Evolutionary conservation across 2,329 filamentous ascomycete species (phyloP).

Genomic region (Pseudocercospora macadamiae): DNA sequence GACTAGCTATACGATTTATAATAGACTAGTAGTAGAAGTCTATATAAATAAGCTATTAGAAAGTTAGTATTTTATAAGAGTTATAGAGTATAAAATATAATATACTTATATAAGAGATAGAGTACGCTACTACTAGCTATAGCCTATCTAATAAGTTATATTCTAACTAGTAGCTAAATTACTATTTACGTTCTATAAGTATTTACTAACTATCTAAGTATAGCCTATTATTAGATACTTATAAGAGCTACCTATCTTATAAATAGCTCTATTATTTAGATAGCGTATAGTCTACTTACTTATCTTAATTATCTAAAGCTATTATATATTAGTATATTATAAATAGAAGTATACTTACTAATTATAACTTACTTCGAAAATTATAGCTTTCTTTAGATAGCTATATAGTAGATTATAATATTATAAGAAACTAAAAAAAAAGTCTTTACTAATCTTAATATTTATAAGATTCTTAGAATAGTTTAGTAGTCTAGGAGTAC

Average conservation of each 20-base stretch:
- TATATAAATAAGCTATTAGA: not conserved
- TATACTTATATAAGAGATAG: not conserved
- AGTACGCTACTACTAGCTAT: not conserved
- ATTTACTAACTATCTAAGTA: not conserved
- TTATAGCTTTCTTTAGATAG: not conserved
- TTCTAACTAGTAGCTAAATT: not conserved
- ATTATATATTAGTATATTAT: too few species aligned
- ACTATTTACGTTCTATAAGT: not conserved
- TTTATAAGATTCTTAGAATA: not conserved
- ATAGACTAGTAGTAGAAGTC: not conserved
- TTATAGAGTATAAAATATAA: not conserved
- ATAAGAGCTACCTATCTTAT: not conserved
- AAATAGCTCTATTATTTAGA: not conserved
- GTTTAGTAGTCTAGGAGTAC: not conserved
- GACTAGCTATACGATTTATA: not conserved
- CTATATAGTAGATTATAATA: not conserved
- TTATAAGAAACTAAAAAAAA: not conserved
- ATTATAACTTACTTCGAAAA: not conserved
- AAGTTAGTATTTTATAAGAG: not conserved
- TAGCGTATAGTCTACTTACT: not conserved
- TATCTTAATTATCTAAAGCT: not conserved
- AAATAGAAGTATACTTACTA: too few species aligned
- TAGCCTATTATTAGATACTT: not conserved
- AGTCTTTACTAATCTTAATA: not conserved
- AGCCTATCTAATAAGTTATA: not conserved